Conservation (phyloP, 306 rosid species). For the Dalbergia cochinchinensis region DNA sequence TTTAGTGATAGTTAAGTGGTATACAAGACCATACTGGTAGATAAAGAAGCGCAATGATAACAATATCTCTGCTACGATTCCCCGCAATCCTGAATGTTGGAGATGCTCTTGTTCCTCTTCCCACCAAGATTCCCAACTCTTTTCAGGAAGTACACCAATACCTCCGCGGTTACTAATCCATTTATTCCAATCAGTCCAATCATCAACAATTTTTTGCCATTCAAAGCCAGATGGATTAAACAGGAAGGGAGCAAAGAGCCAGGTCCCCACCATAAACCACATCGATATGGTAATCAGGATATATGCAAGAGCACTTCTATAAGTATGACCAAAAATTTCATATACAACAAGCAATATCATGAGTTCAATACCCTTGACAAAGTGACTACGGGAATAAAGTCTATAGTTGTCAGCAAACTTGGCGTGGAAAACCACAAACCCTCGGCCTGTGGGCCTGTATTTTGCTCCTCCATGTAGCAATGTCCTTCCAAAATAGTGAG, state of each 20-base stretch:
- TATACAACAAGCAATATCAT: conserved; percentile 58
- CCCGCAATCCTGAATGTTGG: conserved; percentile 55
- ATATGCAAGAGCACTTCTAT: conserved; percentile 52
- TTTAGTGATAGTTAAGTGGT: conserved; percentile 56
- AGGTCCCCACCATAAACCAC: conserved; percentile 68
- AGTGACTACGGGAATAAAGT: conserved; percentile 65
- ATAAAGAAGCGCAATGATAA: conserved; percentile 59
- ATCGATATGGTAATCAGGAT: conserved; percentile 59
- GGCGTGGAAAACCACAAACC: conserved; percentile 67
- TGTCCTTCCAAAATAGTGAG: conserved; percentile 67
- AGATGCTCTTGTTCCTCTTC: conserved; percentile 67
- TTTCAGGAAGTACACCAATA: conserved; percentile 60
- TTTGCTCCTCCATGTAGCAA: conserved; percentile 65
- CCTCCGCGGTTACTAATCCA: conserved; percentile 68
- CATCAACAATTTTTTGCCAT: conserved; percentile 68
- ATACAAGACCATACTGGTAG: conserved; percentile 63
- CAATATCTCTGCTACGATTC: conserved; percentile 55
- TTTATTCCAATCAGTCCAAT: conserved; percentile 68
- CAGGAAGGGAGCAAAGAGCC: conserved; percentile 66
- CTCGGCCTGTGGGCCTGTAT: conserved; percentile 64
- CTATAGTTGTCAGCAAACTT: conserved; percentile 65
- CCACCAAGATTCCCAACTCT: conserved; percentile 73
- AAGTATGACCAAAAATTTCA: conserved; percentile 55
- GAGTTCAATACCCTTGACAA: conserved; percentile 65
- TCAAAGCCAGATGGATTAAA: conserved; percentile 67